Evolutionary conservation across 2,329 filamentous ascomycete species (phyloP).

Genomic region (Colletotrichum liaoningense): DNA sequence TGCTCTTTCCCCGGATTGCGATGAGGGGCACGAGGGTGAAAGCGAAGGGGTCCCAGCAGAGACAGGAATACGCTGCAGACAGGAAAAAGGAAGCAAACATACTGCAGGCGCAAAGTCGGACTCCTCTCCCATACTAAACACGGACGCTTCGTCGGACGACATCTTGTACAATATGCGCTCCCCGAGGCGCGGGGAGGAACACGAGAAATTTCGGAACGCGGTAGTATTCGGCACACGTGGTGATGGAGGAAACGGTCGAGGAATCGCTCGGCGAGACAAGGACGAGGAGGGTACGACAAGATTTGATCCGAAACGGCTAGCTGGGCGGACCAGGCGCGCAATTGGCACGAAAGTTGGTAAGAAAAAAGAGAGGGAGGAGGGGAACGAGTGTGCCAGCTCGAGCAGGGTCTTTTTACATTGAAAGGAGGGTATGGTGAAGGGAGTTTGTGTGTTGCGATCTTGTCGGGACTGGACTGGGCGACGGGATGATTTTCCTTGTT

Average conservation of each 20-base stretch:
- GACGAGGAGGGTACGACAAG: constrained; percentile 1
- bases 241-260: background rate
- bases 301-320: constrained; percentile 22
- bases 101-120: constrained; percentile 55
- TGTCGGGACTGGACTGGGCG: background rate
- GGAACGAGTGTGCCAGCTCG: constrained; percentile 34
- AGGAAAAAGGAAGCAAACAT: constrained; percentile 37
- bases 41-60: background rate
- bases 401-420: constrained; percentile 27
- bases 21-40: background rate
- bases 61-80: background rate
- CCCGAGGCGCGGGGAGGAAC: constrained; percentile 21
- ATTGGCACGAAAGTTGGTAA: constrained; percentile 25
- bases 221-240: constrained; percentile 18
- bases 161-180: constrained; percentile 50
- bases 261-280: constrained; percentile 1
- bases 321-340: constrained; percentile 33
- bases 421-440: constrained; percentile 9
- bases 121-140: constrained; percentile 52
- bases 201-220: constrained; percentile 12
- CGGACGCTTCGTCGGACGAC: constrained; percentile 67
- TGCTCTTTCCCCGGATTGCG: background rate
- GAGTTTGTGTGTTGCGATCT: constrained; percentile 6
- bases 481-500: constrained; percentile 26
- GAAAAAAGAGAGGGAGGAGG: constrained; percentile 19